These are phyloP conservation scores for Chlorella sorokiniana DNA, from an alignment of 139 green algal species.

Conservation along the genomic window DNA sequence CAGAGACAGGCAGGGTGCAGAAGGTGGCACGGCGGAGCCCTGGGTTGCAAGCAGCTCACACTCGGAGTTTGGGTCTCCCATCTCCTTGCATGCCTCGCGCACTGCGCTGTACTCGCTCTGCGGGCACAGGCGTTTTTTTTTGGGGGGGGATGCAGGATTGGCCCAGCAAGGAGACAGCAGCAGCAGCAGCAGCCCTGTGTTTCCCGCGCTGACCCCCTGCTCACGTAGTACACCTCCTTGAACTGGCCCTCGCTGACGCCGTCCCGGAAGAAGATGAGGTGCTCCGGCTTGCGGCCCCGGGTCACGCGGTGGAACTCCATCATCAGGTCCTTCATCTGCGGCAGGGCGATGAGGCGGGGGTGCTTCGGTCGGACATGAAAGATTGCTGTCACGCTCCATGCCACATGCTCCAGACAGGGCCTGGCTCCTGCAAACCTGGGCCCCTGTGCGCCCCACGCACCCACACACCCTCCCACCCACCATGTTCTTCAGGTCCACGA, in stretches of 20 bases:
- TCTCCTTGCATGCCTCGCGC: slow-evolving; percentile 52
- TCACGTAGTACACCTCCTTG: slow-evolving; percentile 58
- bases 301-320: slow-evolving; percentile 50
- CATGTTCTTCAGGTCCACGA: slow-evolving; percentile 61
- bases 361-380: too few relatives aligned
- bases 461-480: not conserved
- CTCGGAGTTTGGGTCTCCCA: slow-evolving; percentile 47
- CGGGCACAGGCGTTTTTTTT: too few relatives aligned
- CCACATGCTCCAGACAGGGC: too few relatives aligned
- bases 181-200: not conserved
- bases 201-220: not conserved
- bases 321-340: slow-evolving; percentile 53
- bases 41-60: slow-evolving; percentile 30
- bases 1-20: not conserved
- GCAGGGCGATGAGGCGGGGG: not conserved
- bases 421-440: not conserved
- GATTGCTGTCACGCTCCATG: too few relatives aligned
- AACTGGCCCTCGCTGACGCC: slow-evolving; percentile 89
- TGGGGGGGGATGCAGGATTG: not conserved
- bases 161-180: not conserved
- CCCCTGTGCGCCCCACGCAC: not conserved
- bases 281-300: slow-evolving; percentile 45
- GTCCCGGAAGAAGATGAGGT: slow-evolving; percentile 60
- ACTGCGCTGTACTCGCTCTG: slow-evolving; percentile 32
- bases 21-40: too few relatives aligned